Evolutionary conservation across 371 early-diverging fungal species (phyloP).

Genomic region (Zychaea mexicana): DNA sequence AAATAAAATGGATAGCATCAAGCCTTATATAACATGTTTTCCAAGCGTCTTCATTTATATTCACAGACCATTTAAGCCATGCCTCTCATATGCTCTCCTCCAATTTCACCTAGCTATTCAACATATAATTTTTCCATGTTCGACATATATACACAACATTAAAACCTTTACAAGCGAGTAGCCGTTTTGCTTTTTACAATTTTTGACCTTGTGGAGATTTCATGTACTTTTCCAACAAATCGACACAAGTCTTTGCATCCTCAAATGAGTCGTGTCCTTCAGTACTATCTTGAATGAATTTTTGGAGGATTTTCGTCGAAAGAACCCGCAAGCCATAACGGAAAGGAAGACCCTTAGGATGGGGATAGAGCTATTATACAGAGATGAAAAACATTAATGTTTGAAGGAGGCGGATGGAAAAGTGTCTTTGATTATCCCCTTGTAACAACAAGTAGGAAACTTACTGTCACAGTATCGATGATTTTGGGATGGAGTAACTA

Average conservation of each 20-base stretch:
- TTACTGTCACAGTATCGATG: constrained; percentile 50
- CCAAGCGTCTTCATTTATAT: too few relatives aligned
- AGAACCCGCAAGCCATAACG: constrained; percentile 39
- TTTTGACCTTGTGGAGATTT: not conserved
- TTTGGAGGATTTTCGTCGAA: constrained; percentile 30
- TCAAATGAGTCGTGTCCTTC: constrained; percentile 63
- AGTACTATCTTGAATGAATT: constrained; percentile 55
- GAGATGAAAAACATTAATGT: not conserved
- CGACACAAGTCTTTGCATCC: constrained; percentile 59
- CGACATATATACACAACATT: too few relatives aligned
- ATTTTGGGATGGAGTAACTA: constrained; percentile 40
- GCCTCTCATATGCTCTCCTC: too few relatives aligned
- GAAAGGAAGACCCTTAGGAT: constrained; percentile 47
- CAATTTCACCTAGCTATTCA: too few relatives aligned
- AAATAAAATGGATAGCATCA: too few relatives aligned
- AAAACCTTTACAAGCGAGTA: too few relatives aligned
- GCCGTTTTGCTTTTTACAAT: not conserved
- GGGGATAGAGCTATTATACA: constrained; percentile 38
- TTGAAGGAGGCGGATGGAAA: too few relatives aligned
- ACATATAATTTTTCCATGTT: too few relatives aligned
- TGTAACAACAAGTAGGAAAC: not conserved
- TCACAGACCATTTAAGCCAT: too few relatives aligned
- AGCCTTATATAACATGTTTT: too few relatives aligned
- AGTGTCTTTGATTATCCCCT: not conserved
- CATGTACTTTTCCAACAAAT: constrained; percentile 29